Base-by-base conservation (phyloP, 1,284 basidiomycete genomes). In the Papiliotrema nemorosa region DNA sequence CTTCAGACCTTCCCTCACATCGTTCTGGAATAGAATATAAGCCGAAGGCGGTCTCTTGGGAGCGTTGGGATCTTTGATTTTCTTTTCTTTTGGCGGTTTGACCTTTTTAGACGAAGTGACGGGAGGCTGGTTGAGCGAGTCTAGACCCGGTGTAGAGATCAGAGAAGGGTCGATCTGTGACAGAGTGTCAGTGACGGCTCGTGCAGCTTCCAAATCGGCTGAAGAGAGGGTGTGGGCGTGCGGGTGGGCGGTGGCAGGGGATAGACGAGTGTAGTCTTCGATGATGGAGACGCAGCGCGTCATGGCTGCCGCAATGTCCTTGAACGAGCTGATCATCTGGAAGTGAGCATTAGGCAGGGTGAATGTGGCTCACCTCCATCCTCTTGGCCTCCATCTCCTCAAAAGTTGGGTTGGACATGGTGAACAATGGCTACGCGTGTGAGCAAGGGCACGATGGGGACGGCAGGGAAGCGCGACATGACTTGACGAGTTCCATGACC, bases 21-120 rank as follows among this genome's bases (percentile, higher is more conserved):
- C 86, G 72, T 97, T 97, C 76, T 97, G 94, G 81, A 88, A 98
- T 63, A 96, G 79, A 69, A 98, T 84, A 78, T 97, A 98, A 18
- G 92, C 92, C 18, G 90, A 90, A 20, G 92, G 82, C 24, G 94
- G 91, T 16, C 91, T 85, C 76, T 96, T 97, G 37, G 94, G 94
- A 52, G 90, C 90, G 71, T 91, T 87, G 31, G 91, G 91, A 70
- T 98, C 93, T 72, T 85, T 90, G 50, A 76, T 73, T 64, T 75
- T 78, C 69, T 77, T 78, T 62, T 73, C 67, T 49, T 67, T 70
- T 52, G 68, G 68, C 44, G 46, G 52, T 46, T 52, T 54, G 18
- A 49, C 49, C 50, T 63, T 66, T 55, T 66, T 68, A 43, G 24
- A 26, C 14, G 18, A n/a, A 4, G 27, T 16, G n/a, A 22, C 14